Evolutionary conservation across 257 asterid species (phyloP).

Genomic region (Buddleja alternifolia): DNA sequence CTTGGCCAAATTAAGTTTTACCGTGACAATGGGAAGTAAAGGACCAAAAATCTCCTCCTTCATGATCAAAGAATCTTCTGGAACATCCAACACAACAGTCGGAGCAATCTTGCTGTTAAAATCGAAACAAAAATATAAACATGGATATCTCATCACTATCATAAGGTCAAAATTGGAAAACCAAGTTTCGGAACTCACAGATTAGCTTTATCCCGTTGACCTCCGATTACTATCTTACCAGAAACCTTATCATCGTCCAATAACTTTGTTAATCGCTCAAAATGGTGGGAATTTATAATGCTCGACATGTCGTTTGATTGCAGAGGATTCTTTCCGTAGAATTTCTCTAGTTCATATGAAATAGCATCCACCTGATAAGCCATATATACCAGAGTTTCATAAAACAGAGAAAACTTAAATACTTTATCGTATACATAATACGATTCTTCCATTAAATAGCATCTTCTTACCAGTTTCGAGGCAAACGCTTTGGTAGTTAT

Average conservation of each 20-base stretch:
- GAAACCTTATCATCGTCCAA: conserved; percentile 79
- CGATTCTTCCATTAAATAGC: conserved; percentile 13
- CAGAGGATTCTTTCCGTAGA: conserved; percentile 83
- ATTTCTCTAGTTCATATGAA: conserved; percentile 64
- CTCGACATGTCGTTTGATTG: conserved; percentile 74
- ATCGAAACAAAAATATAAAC: conserved; percentile 11
- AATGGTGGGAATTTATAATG: conserved; percentile 71
- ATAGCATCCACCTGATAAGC: conserved; percentile 56
- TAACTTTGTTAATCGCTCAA: conserved; percentile 59
- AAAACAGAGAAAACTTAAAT: conserved; percentile 6
- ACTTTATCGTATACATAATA: not conserved
- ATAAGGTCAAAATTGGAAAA: conserved; percentile 10
- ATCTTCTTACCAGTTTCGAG: conserved; percentile 56
- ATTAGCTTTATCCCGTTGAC: conserved; percentile 62
- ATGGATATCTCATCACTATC: conserved; percentile 12
- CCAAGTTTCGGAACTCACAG: conserved; percentile 59
- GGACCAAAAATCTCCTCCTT: conserved; percentile 93
- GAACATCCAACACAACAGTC: conserved; percentile 76
- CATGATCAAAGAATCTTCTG: conserved; percentile 74
- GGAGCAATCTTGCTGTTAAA: conserved; percentile 77
- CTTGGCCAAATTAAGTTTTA: conserved; percentile 29
- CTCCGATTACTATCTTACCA: conserved; percentile 81
- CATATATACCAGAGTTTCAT: conserved; percentile 23
- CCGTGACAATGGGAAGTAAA: conserved; percentile 82
- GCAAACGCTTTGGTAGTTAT: conserved; percentile 74